A percentile compares a stretch with the other conserved stretches of the same genome.
Evolutionary conservation across 345 rosid genomes (phyloP).

Genomic region (Aquilaria yunnanensis): DNA sequence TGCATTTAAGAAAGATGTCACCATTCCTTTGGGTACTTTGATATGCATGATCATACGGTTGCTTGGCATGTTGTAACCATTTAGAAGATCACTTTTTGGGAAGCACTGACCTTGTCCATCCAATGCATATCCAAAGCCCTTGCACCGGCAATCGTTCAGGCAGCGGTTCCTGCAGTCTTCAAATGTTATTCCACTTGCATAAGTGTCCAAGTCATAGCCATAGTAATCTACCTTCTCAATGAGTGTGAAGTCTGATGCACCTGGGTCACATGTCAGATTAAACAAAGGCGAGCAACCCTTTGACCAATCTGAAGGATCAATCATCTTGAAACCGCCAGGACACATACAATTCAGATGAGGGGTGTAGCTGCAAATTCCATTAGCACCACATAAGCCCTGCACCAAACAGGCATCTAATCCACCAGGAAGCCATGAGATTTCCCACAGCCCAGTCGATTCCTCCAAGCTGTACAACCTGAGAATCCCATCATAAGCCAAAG

Average conservation of each 20-base stretch:
- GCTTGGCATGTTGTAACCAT: slow-evolving; percentile 7
- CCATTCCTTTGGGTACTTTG: slow-evolving; percentile 12
- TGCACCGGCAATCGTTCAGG: slow-evolving; percentile 20
- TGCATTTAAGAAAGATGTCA: not conserved
- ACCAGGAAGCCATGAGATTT: slow-evolving; percentile 18
- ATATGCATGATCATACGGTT: slow-evolving; percentile 10
- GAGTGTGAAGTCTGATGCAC: slow-evolving; percentile 10
- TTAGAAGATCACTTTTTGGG: slow-evolving; percentile 14
- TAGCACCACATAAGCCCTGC: slow-evolving; percentile 23
- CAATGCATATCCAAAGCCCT: slow-evolving; percentile 16
- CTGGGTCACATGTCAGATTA: slow-evolving; percentile 15
- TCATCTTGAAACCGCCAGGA: slow-evolving; percentile 16
- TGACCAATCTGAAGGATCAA: slow-evolving; percentile 20
- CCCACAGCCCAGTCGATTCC: slow-evolving; percentile 12
- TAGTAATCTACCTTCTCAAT: slow-evolving; percentile 13
- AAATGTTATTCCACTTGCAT: not conserved
- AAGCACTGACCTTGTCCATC: slow-evolving; percentile 18
- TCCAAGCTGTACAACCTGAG: slow-evolving; percentile 22
- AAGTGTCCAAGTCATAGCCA: slow-evolving; percentile 15
- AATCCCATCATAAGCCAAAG: slow-evolving; percentile 27
- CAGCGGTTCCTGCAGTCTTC: slow-evolving; percentile 12
- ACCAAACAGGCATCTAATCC: slow-evolving; percentile 16
- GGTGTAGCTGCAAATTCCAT: slow-evolving; percentile 13
- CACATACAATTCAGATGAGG: slow-evolving; percentile 21
- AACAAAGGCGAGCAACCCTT: slow-evolving; percentile 18